Conservation (phyloP, 495 filamentous ascomycete species). For the Xylaria intraflava region DNA sequence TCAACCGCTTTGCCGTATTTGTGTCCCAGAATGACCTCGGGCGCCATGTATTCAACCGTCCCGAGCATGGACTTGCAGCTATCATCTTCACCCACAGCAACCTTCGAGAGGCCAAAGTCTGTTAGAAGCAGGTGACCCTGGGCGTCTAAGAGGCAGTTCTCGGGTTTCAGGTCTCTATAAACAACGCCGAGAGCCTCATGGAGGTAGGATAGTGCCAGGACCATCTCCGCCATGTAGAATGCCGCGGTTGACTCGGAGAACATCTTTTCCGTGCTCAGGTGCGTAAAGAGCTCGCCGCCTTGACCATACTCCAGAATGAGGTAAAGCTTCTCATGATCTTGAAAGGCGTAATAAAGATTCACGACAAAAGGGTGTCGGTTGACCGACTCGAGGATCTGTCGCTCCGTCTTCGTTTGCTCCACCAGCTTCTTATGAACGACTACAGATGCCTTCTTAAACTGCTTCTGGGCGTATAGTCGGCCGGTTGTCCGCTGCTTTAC, state of each 20-base stretch:
- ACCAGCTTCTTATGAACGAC: constrained; percentile 87
- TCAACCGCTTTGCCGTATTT: constrained; percentile 90
- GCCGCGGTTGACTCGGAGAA: constrained; percentile 80
- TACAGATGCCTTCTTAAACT: constrained; percentile 92
- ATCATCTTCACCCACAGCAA: constrained; percentile 72
- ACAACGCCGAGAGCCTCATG: constrained; percentile 88
- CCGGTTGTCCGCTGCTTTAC: constrained; percentile 84
- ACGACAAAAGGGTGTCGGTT: constrained; percentile 96
- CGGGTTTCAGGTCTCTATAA: constrained; percentile 94
- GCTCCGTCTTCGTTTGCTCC: constrained; percentile 96
- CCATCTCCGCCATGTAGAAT: constrained; percentile 98
- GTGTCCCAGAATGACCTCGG: constrained; percentile 79
- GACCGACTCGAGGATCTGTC: constrained; percentile 86
- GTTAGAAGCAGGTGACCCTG: constrained; percentile 91
- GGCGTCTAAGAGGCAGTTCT: constrained; percentile 90
- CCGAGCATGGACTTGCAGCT: constrained; percentile 82
- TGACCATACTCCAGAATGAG: constrained; percentile 98
- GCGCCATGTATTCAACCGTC: constrained; percentile 98
- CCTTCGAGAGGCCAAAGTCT: constrained; percentile 95
- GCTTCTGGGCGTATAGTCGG: constrained; percentile 92
- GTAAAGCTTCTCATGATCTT: constrained; percentile 96
- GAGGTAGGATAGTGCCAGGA: constrained; percentile 86
- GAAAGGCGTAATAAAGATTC: constrained; percentile 96
- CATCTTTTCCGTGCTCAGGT: constrained; percentile 84
- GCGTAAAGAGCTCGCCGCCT: constrained; percentile 89